These are phyloP conservation scores for Arxiozyma telluris DNA, from an alignment of 1,139 yeast genomes.

Conservation along the genomic window DNA sequence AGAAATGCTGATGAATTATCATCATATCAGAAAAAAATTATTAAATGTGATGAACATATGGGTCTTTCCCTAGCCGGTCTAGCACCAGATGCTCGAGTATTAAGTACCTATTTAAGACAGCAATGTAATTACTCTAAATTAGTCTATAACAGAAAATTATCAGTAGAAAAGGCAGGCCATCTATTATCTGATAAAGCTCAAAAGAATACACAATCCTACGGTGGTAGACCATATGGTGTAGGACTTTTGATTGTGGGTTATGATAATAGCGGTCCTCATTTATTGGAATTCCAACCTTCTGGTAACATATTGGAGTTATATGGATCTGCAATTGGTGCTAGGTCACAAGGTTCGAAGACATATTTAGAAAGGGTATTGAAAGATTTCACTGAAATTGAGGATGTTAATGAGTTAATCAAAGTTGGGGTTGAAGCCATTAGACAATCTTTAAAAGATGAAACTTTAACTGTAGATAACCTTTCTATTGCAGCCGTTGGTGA, in stretches of 20 bases:
- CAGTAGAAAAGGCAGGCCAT: conserved; percentile 74
- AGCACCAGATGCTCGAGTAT: conserved; percentile 95
- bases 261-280: conserved; percentile 90
- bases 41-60: conserved; percentile 85
- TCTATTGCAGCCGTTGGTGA: conserved; percentile 87
- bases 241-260: conserved; percentile 87
- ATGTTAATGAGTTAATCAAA: conserved; percentile 63
- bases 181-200: conserved; percentile 95
- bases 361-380: conserved; percentile 82
- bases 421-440: conserved; percentile 88
- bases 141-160: conserved; percentile 82
- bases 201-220: conserved; percentile 90
- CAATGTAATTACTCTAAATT: conserved; percentile 84
- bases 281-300: conserved; percentile 91
- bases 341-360: conserved; percentile 97
- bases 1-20: conserved; percentile 96
- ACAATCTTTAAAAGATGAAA: conserved; percentile 93
- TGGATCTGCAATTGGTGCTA: conserved; percentile 96
- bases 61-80: conserved; percentile 95
- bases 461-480: conserved; percentile 73
- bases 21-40: conserved; percentile 88
- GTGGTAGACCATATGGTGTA: conserved; percentile 96
- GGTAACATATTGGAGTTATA: conserved; percentile 86
- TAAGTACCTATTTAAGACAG: conserved; percentile 80
- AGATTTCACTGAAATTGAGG: conserved; percentile 46